These are phyloP conservation scores for Pseudoscleropodium purum DNA, from an alignment of 225 moss, liverwort and hornwort genomes.

Conservation along the genomic window DNA sequence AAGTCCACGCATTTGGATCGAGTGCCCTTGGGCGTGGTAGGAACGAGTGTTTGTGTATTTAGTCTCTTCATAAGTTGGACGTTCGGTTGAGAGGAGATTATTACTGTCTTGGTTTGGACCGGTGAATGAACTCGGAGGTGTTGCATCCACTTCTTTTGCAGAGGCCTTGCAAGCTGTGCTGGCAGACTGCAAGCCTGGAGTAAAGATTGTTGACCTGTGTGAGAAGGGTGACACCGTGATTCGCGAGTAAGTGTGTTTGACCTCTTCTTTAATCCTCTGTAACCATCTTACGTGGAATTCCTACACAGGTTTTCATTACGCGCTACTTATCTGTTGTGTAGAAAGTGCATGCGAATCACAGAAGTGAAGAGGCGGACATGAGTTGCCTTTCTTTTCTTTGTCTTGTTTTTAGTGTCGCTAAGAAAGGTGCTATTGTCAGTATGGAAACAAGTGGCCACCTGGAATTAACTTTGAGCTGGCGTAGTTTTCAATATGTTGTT, in stretches of 20 bases:
- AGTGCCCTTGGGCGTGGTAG: not conserved
- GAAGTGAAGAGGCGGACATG: not conserved
- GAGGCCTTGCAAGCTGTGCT: conserved; percentile 54
- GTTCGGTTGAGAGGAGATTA: not conserved
- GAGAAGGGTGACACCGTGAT: conserved; percentile 91
- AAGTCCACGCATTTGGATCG: too few relatives aligned
- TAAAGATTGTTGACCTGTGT: conserved; percentile 89
- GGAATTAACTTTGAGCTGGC: not conserved
- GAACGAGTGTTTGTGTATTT: not conserved
- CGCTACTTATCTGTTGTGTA: not conserved
- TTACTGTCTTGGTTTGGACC: not conserved
- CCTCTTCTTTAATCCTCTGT: not conserved
- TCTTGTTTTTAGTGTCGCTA: not conserved
- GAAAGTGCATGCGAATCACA: not conserved
- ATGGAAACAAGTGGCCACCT: not conserved
- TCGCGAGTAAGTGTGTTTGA: conserved; percentile 54
- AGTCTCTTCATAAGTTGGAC: not conserved
- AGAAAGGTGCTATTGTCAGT: not conserved
- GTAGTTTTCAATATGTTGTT: not conserved
- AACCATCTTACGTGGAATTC: not conserved
- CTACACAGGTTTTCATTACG: not conserved
- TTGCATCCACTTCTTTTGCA: not conserved
- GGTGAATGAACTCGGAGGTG: not conserved
- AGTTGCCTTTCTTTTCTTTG: not conserved
- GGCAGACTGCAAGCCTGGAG: conserved; percentile 71